Evolutionary conservation across 208 protist genomes (phyloP), one percentile per base, ranked within the genome.

Genomic region (Herpetomonas samuelpessoai): DNA sequence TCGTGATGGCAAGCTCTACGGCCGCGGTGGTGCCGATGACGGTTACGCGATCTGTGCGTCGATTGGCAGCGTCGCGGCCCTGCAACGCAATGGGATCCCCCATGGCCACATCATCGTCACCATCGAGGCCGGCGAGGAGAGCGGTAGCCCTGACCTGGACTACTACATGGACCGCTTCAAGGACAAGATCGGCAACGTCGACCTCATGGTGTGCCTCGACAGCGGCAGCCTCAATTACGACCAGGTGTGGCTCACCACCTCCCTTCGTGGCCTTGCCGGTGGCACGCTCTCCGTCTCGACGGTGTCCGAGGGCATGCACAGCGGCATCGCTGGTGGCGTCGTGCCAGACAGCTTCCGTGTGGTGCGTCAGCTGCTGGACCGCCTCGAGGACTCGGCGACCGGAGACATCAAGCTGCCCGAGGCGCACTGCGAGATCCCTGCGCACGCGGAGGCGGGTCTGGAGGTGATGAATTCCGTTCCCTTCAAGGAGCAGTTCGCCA

Each of bases 341-440:
- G 92, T 98, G 21, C 93, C 97, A 41, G 90, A 92, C 52, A 91
- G 95, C 3, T 98, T 98, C 74, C 92, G 96, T 57, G 88, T 99
- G 50, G 60, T 76, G 0, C 81, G 95, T 41, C 59, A 82, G 27
- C 51, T 99, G 1, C 60, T 99, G 1, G 62, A 83, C 49, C 84
- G 93, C 60, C 61, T 98, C n/a, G 94, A 99, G 79, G 84, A 99
- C 72, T 44, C 67, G 26, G 48, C 77, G 30, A 98, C 94, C 4
- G 97, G 97, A 28, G 73, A 96, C 51, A 76, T 99, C 57, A 67
- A 76, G 55, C 25, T 92, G 58, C 71, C 79, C 22, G 91, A 92
- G 59, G 79, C 96, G 14, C 61, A 96, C 47, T 81, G 79, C 68
- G 73, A 93, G 22, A 97, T 99, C 68, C 96, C 97, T 18, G 51